A percentile compares a stretch with the other conserved stretches of the same genome.
Conservation (phyloP, 148 eudicot species). For the Chenopodium suecicum region DNA sequence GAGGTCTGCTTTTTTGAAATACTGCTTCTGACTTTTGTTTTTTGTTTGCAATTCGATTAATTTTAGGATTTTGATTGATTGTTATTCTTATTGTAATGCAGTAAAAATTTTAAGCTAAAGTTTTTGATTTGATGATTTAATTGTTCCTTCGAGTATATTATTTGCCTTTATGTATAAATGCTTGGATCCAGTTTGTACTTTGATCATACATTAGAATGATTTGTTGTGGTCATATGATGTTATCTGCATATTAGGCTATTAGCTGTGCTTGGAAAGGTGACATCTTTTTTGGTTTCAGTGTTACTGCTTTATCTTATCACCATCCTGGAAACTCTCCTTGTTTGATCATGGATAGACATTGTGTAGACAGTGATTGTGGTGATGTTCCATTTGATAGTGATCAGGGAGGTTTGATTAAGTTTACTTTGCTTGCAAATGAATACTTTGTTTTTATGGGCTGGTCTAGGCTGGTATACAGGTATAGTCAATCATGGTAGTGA, state of each 20-base stretch:
- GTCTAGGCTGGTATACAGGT: too few relatives aligned
- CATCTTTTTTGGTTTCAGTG: too few relatives aligned
- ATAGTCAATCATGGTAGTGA: background rate
- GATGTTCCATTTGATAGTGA: background rate
- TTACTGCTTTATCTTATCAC: background rate
- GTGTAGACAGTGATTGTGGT: background rate
- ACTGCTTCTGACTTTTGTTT: background rate
- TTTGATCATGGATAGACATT: too few relatives aligned
- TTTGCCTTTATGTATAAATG: too few relatives aligned
- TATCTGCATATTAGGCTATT: too few relatives aligned
- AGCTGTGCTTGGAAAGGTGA: too few relatives aligned
- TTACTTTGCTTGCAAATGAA: background rate
- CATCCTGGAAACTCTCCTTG: background rate
- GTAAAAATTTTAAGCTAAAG: background rate
- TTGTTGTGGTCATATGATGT: background rate
- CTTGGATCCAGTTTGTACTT: background rate
- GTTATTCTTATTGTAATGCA: background rate
- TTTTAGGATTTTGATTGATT: background rate
- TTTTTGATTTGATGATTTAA: background rate
- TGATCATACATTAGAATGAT: background rate
- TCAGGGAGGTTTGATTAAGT: background rate
- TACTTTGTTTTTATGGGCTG: background rate
- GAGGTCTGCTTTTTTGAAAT: slow-evolving; percentile 48
- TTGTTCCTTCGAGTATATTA: too few relatives aligned
- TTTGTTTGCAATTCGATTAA: background rate